Base-by-base conservation (phyloP, 1,284 basidiomycete genomes). In the Malassezia vespertilionis region DNA sequence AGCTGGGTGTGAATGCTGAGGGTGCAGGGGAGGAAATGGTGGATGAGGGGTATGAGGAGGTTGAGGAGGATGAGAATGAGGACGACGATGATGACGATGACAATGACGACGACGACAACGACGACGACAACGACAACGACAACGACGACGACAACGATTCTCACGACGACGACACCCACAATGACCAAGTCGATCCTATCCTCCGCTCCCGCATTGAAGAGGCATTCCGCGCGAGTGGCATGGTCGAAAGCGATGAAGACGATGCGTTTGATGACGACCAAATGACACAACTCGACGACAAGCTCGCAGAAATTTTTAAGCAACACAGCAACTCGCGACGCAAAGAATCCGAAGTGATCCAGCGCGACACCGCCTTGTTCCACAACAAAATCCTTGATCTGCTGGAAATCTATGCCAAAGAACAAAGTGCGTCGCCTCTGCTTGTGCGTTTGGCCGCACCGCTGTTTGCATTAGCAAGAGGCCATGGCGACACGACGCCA, bases 251-350 rank as follows among this genome's bases (percentile, higher is more conserved):
- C 4, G 75, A 57, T 14, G 55, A 75, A 14, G 62, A 63, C 8
- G 75, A 71, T 12, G 74, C 73, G 24, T 24, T 67, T 21, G 61
- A 60, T 27, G 91, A 96, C 65, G 90, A 96, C 35, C 86, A 95
- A 74, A 97, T 96, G 91, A 81, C 95, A 76, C 83, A 84, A 38
- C 79, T 96, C 33, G 91, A 97, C 66, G 85, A 86, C 53, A 86
- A 93, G 65, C 79, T 97, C 5, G 86, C 86, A 5, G 80, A 83
- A 48, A 83, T 90, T 30, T 95, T 97, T 79, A 79, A 79, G 55
- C 67, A 74, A 36, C 80, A 80, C 10, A 43, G 51, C n/a, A 79
- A 78, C 50, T 80, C 77, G 63, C 82, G 48, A 15, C 46, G 42
- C 8, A 57, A 57, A 40, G 53, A 57, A 39, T 24, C 24, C 26